Evolutionary conservation across 2,329 filamentous ascomycete species (phyloP), one percentile per base, ranked within the genome.

Genomic region (Anisogramma anomala): DNA sequence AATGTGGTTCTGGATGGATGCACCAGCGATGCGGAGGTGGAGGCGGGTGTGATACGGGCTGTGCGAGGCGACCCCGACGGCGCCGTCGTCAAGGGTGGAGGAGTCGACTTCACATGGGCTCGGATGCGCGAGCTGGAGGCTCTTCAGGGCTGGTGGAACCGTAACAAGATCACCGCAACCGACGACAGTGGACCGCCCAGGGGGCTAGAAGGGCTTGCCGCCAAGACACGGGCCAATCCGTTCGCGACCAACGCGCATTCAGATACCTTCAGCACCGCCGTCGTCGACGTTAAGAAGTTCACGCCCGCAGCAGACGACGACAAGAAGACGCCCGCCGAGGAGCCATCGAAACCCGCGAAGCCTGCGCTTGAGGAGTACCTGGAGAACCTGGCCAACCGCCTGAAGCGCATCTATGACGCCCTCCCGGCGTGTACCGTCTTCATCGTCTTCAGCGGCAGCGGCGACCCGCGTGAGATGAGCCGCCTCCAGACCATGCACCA

Each of bases 81-180:
- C 3, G 61, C 66, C 39, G 69, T 73, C 49, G 72, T 81, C 42
- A 68, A 66, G 18, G 70, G 65, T 35, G 72, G 75, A 36, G 73
- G 77, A 32, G 76, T 79, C 31, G 77, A 82, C 54, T 81, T 83
- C 52, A 69, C 78, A 13, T 82, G 76, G 68, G 78, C 69, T 4
- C 71, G 78, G 41, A 71, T 83, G 60, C 71, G 77, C 45, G 74
- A 79, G 53, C 65, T 82, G 28, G 78, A 82, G 56, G 72, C 72
- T 13, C 61, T 75, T 13, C 76, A 77, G 47, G 77, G 77, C 5
- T 82, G 76, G 76, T 80, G 77, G 77, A 79, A 79, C 51, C 67
- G 66, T 43, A 75, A 74, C 55, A 67, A 67, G 48, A 49, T 52
- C 5, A 33, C 41, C 31, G 53, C 61, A 30, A 57, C 62, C n/a